Conservation (phyloP, 176 grass and related monocot species). For the Secale cereale region DNA sequence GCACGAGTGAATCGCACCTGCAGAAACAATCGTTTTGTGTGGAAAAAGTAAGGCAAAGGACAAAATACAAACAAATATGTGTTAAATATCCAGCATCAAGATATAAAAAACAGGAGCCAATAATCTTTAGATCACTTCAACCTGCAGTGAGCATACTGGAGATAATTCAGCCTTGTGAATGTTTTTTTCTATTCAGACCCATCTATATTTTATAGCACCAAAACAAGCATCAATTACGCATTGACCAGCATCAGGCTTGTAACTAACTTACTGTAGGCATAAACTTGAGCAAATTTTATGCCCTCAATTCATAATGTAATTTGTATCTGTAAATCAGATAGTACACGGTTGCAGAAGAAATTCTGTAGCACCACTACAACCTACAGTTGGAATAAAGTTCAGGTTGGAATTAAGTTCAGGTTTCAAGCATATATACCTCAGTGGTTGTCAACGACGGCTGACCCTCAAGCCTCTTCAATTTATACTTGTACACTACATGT, state of each 20-base stretch:
- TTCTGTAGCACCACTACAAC: not conserved
- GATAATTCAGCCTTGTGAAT: not conserved
- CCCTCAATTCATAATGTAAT: not conserved
- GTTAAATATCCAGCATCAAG: constrained; percentile 1
- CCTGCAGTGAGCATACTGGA: not conserved
- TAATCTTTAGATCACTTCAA: not conserved
- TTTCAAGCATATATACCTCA: constrained; percentile 50
- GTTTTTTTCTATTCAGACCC: not conserved
- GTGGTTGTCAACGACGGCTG: constrained; percentile 68
- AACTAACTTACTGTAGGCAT: not conserved
- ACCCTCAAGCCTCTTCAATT: constrained; percentile 77
- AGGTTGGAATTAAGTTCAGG: not conserved
- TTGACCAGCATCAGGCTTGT: not conserved
- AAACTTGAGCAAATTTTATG: not conserved
- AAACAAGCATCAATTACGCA: not conserved
- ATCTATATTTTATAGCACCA: not conserved
- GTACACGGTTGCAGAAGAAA: not conserved
- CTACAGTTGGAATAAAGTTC: not conserved
- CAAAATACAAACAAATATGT: not conserved
- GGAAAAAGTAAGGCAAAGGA: not conserved
- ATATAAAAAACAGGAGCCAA: not conserved
- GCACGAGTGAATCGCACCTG: constrained; percentile 75
- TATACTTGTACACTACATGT: constrained; percentile 72
- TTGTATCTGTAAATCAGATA: not conserved
- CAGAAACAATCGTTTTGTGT: not conserved